Base-by-base conservation (phyloP, 83 land plant species). In the Picea mariana region DNA sequence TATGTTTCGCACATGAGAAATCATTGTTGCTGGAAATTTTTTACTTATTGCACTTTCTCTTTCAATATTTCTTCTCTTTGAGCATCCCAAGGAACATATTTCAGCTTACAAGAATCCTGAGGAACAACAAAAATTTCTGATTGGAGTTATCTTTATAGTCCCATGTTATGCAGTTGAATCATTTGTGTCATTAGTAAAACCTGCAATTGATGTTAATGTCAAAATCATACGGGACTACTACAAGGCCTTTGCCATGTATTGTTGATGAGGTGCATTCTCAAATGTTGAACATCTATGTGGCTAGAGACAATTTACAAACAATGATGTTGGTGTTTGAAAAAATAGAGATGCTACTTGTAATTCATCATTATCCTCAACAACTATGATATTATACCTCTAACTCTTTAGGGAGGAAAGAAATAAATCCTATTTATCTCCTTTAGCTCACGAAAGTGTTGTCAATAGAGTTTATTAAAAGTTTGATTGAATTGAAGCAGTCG, bases 61-160 rank as follows among this genome's bases (percentile, higher is more conserved):
- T 3, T 97, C 99, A 9, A 80, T 86, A 12, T 95, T 90, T 77
- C 95, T 97, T 44, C 67, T 95, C 9, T 91, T 95, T 81, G 94
- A 95, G 77, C 99, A 97, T 82, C 90, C n/a, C n/a, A n/a, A n/a
- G n/a, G n/a, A n/a, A n/a, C n/a, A n/a, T n/a, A n/a, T 97, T 16
- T 85, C 93, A 23, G 88, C 95, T 9, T 97, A 97, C 84, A 97
- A 93, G 61, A 92, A 97, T 80, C 99, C 96, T 20, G 95, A 94
- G 95, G 96, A 96, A 97, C 96, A 96, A 85, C 96, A 96, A 83
- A 96, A 96, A 86, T 96, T 96, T 91, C 89, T 96, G 59, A 90
- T 96, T 72, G 99, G 99, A 31, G 95, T 96, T 64, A 89, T 95
- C n/a, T 83, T 96, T 6, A 96, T 96, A 92, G 99, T 96, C 42